Conservation (phyloP, 2,329 filamentous ascomycete species). For the Cladophialophora yegresii region DNA sequence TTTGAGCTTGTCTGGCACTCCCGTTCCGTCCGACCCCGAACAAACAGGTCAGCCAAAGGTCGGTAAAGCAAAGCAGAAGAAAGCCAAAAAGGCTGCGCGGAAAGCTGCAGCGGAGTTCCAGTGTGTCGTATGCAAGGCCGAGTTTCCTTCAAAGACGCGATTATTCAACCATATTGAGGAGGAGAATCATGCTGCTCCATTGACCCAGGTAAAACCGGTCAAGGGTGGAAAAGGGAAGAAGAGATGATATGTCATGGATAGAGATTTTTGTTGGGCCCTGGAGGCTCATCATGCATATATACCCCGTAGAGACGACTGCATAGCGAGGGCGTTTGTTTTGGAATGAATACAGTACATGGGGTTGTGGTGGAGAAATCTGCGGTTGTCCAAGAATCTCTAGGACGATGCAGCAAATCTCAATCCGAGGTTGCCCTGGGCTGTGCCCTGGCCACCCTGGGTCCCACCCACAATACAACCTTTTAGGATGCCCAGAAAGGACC, state of each 20-base stretch:
- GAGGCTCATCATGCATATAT: constrained; percentile 1
- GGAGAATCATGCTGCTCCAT: constrained; percentile 61
- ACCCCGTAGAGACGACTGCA: constrained; percentile 15
- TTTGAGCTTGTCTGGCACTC: constrained; percentile 26
- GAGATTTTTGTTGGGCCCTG: neutral
- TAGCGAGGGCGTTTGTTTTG: constrained; percentile 23
- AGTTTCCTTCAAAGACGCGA: constrained; percentile 72
- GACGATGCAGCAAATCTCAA: neutral
- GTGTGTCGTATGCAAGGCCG: constrained; percentile 76
- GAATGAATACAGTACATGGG: neutral
- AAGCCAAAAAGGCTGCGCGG: constrained; percentile 53
- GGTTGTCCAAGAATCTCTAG: no score
- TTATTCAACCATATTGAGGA: constrained; percentile 73
- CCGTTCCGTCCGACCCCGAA: constrained; percentile 32
- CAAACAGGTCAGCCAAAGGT: constrained; percentile 41
- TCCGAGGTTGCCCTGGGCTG: neutral
- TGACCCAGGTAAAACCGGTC: constrained; percentile 26
- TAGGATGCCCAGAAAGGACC: neutral
- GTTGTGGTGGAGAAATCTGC: neutral
- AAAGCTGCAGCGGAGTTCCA: constrained; percentile 54
- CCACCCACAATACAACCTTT: neutral
- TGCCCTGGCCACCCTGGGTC: no score
- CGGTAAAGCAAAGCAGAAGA: constrained; percentile 58
- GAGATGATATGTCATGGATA: constrained; percentile 12
- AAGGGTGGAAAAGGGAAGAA: constrained; percentile 37